phyloP scores from a whole-genome alignment of 2,329 filamentous ascomycete genomes.

The Dactylellina cionopaga region DNA sequence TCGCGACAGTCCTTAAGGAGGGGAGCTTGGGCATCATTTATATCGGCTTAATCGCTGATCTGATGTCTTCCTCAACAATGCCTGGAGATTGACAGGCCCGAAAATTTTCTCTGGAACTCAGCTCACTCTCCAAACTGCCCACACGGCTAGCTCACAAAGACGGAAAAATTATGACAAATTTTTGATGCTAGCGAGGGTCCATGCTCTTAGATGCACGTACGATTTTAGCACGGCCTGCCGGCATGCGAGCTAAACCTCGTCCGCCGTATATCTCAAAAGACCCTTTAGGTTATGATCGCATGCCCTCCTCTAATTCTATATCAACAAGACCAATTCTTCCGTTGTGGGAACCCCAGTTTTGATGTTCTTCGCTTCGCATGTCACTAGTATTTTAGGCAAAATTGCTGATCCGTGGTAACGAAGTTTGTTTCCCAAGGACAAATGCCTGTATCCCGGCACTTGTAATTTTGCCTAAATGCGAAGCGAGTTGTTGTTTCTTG shows the following conservation, averaged over 20 bases:
- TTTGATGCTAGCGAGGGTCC: too few species aligned
- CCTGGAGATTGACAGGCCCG: too few species aligned
- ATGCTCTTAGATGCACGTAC: too few species aligned
- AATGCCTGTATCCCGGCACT: neutral
- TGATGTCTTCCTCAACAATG: too few species aligned
- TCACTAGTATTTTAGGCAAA: too few species aligned
- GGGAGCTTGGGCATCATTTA: too few species aligned
- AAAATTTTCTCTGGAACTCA: too few species aligned
- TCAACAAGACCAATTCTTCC: constrained; percentile 4
- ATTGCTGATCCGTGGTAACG: constrained; percentile 14
- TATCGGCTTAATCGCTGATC: too few species aligned
- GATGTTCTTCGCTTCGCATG: constrained; percentile 12
- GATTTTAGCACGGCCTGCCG: too few species aligned
- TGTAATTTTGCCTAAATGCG: constrained; percentile 25
- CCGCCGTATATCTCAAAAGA: neutral
- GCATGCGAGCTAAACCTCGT: neutral
- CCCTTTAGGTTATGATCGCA: too few species aligned
- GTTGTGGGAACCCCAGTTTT: constrained; percentile 3
- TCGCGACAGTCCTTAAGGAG: too few species aligned
- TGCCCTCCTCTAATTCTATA: too few species aligned
- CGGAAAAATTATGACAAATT: constrained; percentile 28
- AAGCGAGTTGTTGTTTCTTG: constrained; percentile 4
- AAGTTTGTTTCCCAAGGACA: neutral
- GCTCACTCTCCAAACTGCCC: neutral
- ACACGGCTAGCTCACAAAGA: neutral